phyloP scores from a whole-genome alignment of 2,329 filamentous ascomycete species.

The Stagonosporopsis rhizophila region DNA sequence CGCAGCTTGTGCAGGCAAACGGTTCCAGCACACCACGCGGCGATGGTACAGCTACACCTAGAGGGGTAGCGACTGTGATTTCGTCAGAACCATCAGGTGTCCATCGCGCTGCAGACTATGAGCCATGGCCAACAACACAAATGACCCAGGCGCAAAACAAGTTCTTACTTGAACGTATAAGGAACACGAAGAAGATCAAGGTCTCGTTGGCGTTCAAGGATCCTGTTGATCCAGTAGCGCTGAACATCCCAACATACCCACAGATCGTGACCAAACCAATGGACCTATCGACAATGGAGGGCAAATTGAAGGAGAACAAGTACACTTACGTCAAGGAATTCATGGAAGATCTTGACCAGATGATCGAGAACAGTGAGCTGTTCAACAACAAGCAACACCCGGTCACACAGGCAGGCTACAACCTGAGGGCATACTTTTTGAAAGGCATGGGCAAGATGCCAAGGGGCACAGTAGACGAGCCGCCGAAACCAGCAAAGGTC shows the following conservation, averaged over 20 bases:
- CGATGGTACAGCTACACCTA: slow-evolving; percentile 33
- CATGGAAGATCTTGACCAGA: slow-evolving; percentile 74
- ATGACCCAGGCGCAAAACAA: slow-evolving; percentile 65
- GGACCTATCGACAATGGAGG: slow-evolving; percentile 84
- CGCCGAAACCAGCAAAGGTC: slow-evolving; percentile 64
- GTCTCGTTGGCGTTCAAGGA: slow-evolving; percentile 76
- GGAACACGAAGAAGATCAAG: slow-evolving; percentile 85
- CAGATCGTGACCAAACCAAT: slow-evolving; percentile 78
- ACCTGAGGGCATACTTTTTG: slow-evolving; percentile 65
- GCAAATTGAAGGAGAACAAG: slow-evolving; percentile 72
- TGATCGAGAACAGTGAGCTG: slow-evolving; percentile 77
- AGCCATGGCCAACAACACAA: slow-evolving; percentile 42
- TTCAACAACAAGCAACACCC: slow-evolving; percentile 86
- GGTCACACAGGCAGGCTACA: slow-evolving; percentile 72
- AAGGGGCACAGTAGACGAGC: slow-evolving; percentile 61
- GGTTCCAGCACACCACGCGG: slow-evolving; percentile 25
- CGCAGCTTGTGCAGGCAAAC: slow-evolving; percentile 36
- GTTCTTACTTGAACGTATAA: slow-evolving; percentile 70
- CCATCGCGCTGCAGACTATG: slow-evolving; percentile 44
- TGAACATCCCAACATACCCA: slow-evolving; percentile 78
- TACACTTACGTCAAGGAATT: slow-evolving; percentile 78
- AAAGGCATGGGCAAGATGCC: slow-evolving; percentile 68
- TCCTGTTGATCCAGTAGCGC: slow-evolving; percentile 78
- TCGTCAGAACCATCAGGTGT: slow-evolving; percentile 42
- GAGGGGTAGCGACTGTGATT: slow-evolving; percentile 32